These are phyloP conservation scores for Alternaria angustiovoidea DNA, from an alignment of 2,329 filamentous ascomycete species.

Conservation along the genomic window DNA sequence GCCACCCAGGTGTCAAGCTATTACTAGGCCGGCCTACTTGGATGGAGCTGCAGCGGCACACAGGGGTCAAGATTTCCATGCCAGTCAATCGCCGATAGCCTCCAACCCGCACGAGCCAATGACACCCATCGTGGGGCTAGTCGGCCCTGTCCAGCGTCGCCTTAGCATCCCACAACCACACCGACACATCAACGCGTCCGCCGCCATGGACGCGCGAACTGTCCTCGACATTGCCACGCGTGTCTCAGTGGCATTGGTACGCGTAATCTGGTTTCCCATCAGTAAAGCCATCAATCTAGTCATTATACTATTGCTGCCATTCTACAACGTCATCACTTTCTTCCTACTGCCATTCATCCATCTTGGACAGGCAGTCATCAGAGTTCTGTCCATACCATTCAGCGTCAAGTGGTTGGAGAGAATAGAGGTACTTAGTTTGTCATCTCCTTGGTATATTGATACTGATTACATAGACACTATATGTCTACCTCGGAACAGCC, in stretches of 20 bases:
- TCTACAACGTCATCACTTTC: constrained; percentile 58
- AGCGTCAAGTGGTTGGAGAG: constrained; percentile 56
- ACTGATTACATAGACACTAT: constrained; percentile 52
- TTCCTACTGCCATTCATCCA: constrained; percentile 61
- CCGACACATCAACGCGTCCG: neutral
- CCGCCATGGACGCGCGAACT: constrained; percentile 38
- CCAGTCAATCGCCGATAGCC: neutral
- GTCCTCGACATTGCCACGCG: constrained; percentile 36
- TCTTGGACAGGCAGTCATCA: constrained; percentile 54
- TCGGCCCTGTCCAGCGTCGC: constrained; percentile 5
- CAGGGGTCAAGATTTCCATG: constrained; percentile 30
- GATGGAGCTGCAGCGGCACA: constrained; percentile 31
- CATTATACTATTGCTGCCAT: constrained; percentile 54
- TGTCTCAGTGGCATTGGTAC: constrained; percentile 12
- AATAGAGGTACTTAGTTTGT: constrained; percentile 61
- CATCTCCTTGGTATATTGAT: neutral
- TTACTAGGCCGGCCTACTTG: constrained; percentile 18
- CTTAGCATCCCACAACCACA: neutral
- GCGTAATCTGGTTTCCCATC: constrained; percentile 51
- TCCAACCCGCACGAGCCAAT: constrained; percentile 26
- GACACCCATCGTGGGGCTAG: constrained; percentile 6
- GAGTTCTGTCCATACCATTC: constrained; percentile 58
- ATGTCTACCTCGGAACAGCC: constrained; percentile 71
- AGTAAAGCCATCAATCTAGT: constrained; percentile 51
- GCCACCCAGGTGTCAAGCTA: constrained; percentile 10